Evolutionary conservation across 169 alveolate species (phyloP).

Genomic region (Theileria annulata): DNA sequence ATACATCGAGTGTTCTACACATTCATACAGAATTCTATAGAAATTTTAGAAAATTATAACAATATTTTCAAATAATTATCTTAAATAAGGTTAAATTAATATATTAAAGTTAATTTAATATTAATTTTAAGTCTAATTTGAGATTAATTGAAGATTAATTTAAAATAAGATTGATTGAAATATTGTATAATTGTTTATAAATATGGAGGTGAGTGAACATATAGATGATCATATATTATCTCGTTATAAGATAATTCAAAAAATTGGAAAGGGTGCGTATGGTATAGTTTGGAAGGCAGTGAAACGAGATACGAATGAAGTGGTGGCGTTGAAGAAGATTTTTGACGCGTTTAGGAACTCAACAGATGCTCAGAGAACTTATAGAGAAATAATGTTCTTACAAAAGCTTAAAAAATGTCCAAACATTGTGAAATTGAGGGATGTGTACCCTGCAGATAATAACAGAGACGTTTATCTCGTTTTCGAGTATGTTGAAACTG

Average conservation of each 20-base stretch:
- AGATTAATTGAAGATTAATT: background rate
- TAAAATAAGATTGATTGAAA: background rate
- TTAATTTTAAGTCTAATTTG: too few relatives aligned
- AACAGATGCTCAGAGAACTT: constrained; percentile 99
- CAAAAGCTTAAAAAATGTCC: constrained; percentile 91
- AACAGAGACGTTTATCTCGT: constrained; percentile 96
- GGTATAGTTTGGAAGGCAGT: constrained; percentile 99
- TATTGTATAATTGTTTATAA: background rate
- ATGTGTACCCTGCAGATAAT: constrained; percentile 95
- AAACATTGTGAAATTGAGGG: constrained; percentile 89
- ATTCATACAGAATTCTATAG: too few relatives aligned
- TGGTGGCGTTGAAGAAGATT: constrained; percentile 98
- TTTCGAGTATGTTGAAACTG: constrained; percentile 97
- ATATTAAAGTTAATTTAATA: too few relatives aligned
- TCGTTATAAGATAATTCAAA: constrained; percentile 85
- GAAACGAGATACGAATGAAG: constrained; percentile 91
- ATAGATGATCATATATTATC: constrained; percentile 90
- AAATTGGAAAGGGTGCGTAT: constrained; percentile 97
- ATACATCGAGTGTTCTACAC: too few relatives aligned
- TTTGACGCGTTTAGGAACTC: constrained; percentile 99
- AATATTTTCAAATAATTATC: too few relatives aligned
- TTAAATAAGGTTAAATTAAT: too few relatives aligned
- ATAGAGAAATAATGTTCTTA: constrained; percentile 96
- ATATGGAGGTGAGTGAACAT: constrained; percentile 56
- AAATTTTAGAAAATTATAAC: too few relatives aligned